Evolutionary conservation across 2,329 filamentous ascomycete species (phyloP), one percentile per base, ranked within the genome.

Genomic region (Zasmidium cellare): DNA sequence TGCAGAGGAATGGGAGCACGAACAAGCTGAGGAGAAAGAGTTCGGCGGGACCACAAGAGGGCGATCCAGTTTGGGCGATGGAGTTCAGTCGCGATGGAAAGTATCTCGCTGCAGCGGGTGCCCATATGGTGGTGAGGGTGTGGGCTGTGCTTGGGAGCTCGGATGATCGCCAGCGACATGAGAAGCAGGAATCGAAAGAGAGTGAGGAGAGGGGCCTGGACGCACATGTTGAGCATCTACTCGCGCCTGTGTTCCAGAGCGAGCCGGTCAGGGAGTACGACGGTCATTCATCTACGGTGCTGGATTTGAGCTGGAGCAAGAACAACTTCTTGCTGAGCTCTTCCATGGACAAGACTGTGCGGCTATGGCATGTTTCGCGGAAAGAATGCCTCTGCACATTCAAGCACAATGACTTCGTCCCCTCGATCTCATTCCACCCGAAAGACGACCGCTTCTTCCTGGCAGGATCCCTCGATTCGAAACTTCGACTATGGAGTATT

Each of bases 301-400:
- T 99, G 63, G 93, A 96, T 71, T 74, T 99, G 59, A 96, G 91
- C 72, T 99, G 94, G 94, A 97, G 93, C 78, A 99, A 97, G 81
- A 99, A 99, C 75, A 96, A 96, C 73, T 99, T 99, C 67, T 76
- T 99, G 24, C 80, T 99, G 16, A 97, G 93, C 2, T 96, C 92
- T 0, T 96, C 92, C 0, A 97, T 97, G 92, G 94, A 99, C 73
- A 97, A 97, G 78, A 96, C 92, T 0, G 94, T 99, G 12, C 85
- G 91, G 14, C 75, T 99, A 49, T 99, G 94, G 93, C 94, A 99
- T 74, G 82, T 94, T 61, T 93, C 85, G 70, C 83, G 93, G 53
- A 75, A 82, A 2, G 92, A 97, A 69, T 97, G 92, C 68, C 80
- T 99, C 0, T 96, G 92, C 74, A 92, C 89, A 1, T 99, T 97